Evolutionary conservation across 2,329 filamentous ascomycete species (phyloP), one percentile per base, ranked within the genome.

Genomic region (Xylariaceae sp.): DNA sequence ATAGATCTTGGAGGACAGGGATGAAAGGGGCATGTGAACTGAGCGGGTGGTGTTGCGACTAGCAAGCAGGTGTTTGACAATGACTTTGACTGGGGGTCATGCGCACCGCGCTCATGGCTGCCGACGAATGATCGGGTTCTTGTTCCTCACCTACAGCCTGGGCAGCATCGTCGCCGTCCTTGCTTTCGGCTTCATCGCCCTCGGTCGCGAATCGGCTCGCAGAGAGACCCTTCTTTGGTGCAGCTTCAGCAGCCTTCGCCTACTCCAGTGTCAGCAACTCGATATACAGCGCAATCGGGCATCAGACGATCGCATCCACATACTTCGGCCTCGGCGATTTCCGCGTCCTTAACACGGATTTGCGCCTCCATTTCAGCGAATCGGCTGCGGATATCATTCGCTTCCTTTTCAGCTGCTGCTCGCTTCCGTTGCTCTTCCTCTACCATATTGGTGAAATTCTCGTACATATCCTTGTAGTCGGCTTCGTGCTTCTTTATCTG

Each of bases 21-120:
- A 11, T 26, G 22, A 11, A 26, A 24, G 24, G 30, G 28, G 32
- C 38, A 18, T 19, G 19, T 53, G 38, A 43, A 43, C 48, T 50
- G 49, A 54, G 50, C 47, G 41, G 45, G 42, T 42, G 33, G 39
- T 41, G 43, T 39, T 52, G 55, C 50, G 45, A 54, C 51, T 55
- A 53, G 53, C 51, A 60, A 55, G 42, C 34, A 51, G 43, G 45
- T 50, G 56, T 61, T 61, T 56, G 59, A 63, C 62, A 62, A 11
- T 26, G 22, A 26, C 30, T 32, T n/a, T 32, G 30, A 26, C 33
- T 16, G 65, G 65, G 71, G 71, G 66, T 63, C 65, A 59, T 69
- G 58, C 80, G 73, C 76, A 84, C 80, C 79, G 76, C 78, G 68
- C 79, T 79, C 66, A 83, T 71, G 65, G 79, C 80, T 61, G 73